These are phyloP conservation scores for Akanthomyces uredinophilus DNA, from an alignment of 2,329 filamentous ascomycete genomes.

Conservation along the genomic window DNA sequence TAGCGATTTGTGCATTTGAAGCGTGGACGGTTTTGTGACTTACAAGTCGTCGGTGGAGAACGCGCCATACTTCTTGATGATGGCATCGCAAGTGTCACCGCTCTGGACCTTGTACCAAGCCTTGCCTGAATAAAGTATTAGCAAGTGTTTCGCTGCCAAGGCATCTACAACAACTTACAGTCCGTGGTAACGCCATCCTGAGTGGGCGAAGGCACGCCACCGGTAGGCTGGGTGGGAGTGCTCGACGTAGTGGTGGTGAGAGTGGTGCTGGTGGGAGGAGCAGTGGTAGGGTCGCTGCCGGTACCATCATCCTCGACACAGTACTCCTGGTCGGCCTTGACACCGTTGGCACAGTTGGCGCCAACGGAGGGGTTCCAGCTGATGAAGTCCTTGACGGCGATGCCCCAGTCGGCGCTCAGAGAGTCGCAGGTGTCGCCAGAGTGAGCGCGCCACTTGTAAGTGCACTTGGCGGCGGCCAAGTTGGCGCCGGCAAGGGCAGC, in stretches of 20 bases:
- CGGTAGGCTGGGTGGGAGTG: not conserved
- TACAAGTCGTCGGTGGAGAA: constrained; percentile 17
- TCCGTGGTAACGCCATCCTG: constrained; percentile 11
- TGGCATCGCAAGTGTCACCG: constrained; percentile 15
- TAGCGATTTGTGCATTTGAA: not conserved
- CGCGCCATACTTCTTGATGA: constrained; percentile 24
- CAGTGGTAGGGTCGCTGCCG: not conserved
- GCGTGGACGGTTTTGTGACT: not conserved
- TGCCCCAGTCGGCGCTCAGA: constrained; percentile 22
- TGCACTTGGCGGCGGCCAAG: constrained; percentile 12
- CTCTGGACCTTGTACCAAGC: constrained; percentile 15
- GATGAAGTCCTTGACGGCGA: constrained; percentile 20
- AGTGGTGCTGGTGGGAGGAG: not conserved
- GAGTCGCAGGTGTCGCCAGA: constrained; percentile 24
- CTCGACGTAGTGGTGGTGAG: not conserved
- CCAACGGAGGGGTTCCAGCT: constrained; percentile 23
- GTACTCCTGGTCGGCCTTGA: constrained; percentile 13
- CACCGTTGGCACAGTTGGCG: constrained; percentile 3
- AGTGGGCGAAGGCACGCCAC: constrained; percentile 2
- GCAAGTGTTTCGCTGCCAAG: not conserved
- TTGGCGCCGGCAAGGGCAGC: constrained; percentile 11
- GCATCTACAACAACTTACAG: not conserved
- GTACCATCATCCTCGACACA: constrained; percentile 16
- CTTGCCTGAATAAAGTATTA: not conserved
- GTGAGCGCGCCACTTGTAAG: constrained; percentile 12